phyloP scores from a whole-genome alignment of 805 yeast species.

The Lipomyces mesembrius region DNA sequence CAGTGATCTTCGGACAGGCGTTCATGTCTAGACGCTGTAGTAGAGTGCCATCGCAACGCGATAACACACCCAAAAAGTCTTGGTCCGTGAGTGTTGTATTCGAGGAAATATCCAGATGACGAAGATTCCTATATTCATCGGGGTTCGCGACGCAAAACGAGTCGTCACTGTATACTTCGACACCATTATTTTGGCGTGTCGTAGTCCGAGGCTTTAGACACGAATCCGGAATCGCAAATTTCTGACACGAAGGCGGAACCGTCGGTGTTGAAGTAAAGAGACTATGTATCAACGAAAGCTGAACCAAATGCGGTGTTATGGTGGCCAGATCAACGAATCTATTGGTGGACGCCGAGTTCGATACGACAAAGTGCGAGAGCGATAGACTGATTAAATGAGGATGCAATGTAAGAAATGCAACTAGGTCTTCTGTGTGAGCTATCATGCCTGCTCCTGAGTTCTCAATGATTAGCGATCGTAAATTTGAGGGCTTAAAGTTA shows the following conservation, averaged over 20 bases:
- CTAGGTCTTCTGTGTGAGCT: not conserved
- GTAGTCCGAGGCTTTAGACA: not conserved
- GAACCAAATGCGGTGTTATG: not conserved
- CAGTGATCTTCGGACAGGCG: constrained; percentile 15
- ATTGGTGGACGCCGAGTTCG: not conserved
- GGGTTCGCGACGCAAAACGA: not conserved
- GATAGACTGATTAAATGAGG: not conserved
- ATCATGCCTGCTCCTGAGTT: not conserved
- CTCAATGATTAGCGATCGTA: not conserved
- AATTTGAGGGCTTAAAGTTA: not conserved
- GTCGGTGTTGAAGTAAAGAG: not conserved
- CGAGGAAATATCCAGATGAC: constrained; percentile 1
- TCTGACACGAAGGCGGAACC: not conserved
- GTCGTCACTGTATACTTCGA: not conserved
- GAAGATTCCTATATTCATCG: constrained; percentile 13
- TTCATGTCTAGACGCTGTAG: constrained; percentile 10
- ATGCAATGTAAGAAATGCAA: not conserved
- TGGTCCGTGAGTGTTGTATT: constrained; percentile 14
- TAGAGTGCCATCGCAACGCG: constrained; percentile 11
- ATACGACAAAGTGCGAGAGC: not conserved
- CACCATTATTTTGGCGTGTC: not conserved
- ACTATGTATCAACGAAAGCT: not conserved
- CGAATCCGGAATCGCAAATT: not conserved
- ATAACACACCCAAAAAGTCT: constrained; percentile 4
- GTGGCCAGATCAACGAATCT: not conserved